Evolutionary conservation across 306 rosid species (phyloP).

Genomic region (Elaeagnus macrophylla): DNA sequence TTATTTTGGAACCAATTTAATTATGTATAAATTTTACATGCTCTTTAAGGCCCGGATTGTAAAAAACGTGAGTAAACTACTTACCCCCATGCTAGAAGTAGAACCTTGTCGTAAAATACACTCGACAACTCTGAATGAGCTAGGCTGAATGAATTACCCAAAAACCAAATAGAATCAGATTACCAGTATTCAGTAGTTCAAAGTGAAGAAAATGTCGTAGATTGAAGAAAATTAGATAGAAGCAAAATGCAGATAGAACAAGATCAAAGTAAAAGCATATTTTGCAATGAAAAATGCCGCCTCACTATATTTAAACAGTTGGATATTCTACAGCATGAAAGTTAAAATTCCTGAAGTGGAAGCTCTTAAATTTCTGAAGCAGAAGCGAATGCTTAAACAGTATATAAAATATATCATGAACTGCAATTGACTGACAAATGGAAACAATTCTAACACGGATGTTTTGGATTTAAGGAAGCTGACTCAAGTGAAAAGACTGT

Average conservation of each 20-base stretch:
- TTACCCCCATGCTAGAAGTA: slow-evolving; percentile 45
- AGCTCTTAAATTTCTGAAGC: no score
- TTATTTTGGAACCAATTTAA: no score
- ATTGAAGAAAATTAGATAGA: not conserved
- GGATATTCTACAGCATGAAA: no score
- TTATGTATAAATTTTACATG: slow-evolving; percentile 2
- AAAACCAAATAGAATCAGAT: slow-evolving; percentile 15
- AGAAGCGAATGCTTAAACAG: no score
- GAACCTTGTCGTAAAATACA: slow-evolving; percentile 68
- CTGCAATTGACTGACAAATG: no score
- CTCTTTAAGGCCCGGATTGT: not conserved
- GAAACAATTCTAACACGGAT: no score
- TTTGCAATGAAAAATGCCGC: no score
- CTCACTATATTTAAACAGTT: no score
- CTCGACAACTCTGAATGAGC: slow-evolving; percentile 86
- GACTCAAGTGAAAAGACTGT: no score
- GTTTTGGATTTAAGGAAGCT: no score
- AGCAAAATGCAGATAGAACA: not conserved
- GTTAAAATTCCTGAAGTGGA: no score
- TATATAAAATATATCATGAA: no score
- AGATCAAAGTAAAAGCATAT: not conserved
- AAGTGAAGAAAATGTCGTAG: not conserved
- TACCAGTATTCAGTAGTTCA: not conserved
- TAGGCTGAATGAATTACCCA: slow-evolving; percentile 31
- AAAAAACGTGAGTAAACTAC: not conserved